Percentiles rank a stretch among this genome's conserved stretches.
phyloP scores from a whole-genome alignment of 179 eudicot genomes.

The Heliamphora pulchella region DNA sequence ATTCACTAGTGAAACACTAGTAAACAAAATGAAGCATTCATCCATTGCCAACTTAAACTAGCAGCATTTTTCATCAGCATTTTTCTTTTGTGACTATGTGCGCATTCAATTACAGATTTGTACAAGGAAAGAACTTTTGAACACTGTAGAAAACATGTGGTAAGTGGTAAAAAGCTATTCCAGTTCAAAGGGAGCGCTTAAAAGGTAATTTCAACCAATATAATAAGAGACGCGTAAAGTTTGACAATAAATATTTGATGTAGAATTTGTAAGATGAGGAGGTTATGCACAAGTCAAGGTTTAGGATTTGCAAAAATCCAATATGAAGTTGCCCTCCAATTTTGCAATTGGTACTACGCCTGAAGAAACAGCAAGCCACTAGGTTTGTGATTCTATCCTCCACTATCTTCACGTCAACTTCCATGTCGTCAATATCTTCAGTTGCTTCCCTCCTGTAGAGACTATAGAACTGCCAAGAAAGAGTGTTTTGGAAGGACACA shows the following conservation, averaged over 20 bases:
- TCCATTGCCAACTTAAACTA: conserved; percentile 5
- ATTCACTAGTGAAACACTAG: neutral
- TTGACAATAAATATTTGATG: no score
- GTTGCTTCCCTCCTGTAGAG: neutral
- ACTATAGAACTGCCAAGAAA: neutral
- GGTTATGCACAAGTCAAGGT: neutral
- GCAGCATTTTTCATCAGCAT: neutral
- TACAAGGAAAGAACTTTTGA: neutral
- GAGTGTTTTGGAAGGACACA: neutral
- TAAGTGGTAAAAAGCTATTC: neutral
- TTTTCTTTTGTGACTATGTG: no score
- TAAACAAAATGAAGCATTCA: conserved; percentile 9
- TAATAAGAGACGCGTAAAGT: neutral
- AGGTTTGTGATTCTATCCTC: conserved; percentile 6
- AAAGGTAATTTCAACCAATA: neutral
- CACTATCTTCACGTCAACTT: neutral
- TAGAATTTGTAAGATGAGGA: neutral
- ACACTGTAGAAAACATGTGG: neutral
- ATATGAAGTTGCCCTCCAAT: neutral
- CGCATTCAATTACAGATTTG: neutral
- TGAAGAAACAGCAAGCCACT: neutral
- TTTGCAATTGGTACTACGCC: neutral
- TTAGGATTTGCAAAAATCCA: neutral
- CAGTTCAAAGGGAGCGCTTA: neutral
- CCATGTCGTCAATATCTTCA: neutral